Evolutionary conservation across 208 protist species (phyloP), one percentile per base, ranked within the genome.

Genomic region (Leishmania martiniquensis): DNA sequence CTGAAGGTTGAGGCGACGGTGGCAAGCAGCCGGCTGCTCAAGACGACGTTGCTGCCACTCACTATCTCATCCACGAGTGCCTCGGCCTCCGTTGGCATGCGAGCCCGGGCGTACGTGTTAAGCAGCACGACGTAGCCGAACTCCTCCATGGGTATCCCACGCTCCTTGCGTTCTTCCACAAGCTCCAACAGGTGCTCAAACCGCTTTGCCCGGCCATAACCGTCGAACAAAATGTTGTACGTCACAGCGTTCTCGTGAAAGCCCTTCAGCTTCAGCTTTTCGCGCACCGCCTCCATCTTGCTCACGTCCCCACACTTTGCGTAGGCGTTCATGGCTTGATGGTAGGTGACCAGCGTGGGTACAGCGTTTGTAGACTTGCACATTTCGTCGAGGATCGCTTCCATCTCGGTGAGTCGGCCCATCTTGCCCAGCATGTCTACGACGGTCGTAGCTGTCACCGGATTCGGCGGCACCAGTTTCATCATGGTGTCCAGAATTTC

Each of bases 371-470:
- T 88, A 7, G 92, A 97, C n/a, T 87, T 85, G 20, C 76, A 84
- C 95, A 98, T 98, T 76, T 97, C 91, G n/a, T 89, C 87, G 32
- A 98, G 77, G 32, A 98, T 87, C 25, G 88, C 85, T 79, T 98
- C 93, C 93, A 98, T 97, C 79, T 98, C 92, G 12, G 73, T 77
- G 7, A 98, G 85, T 0, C 92, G 84, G 4, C 95, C 95, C 95
- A 97, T 97, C 82, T 96, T 97, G 9, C 95, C 95, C 63, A 98
- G 90, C 91, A 98, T 95, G 76, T 98, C 95, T 37, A 98, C 89
- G 34, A 98, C 95, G 25, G 95, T 98, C 47, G 95, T 98, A 57
- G 92, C 92, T 13, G 93, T 98, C 17, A 96, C 87, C 17, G 92
- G 91, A 80, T 98, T 98, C 5, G 95, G 93, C 10, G 95, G 95